These are phyloP conservation scores for Euptelea pleiosperma DNA, from an alignment of 164 flowering plant species.

Conservation along the genomic window DNA sequence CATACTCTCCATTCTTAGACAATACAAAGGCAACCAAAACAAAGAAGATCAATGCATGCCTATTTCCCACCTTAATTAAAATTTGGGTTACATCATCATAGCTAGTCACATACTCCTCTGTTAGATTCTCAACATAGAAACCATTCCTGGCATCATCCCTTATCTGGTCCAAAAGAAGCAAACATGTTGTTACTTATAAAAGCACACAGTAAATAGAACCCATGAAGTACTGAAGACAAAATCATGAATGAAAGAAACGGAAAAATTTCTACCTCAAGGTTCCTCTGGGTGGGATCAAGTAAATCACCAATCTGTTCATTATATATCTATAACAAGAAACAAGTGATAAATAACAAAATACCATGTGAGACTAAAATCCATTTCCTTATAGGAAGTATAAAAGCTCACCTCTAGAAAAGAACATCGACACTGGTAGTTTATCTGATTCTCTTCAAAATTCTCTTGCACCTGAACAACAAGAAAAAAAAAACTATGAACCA, in stretches of 20 bases:
- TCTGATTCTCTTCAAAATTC: slow-evolving; percentile 50
- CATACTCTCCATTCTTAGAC: too few relatives aligned
- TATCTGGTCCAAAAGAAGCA: slow-evolving; percentile 44
- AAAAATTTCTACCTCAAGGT: slow-evolving; percentile 61
- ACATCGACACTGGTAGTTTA: slow-evolving; percentile 91
- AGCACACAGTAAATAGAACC: neutral
- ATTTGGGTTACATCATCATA: slow-evolving; percentile 82
- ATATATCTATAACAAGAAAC: slow-evolving; percentile 49
- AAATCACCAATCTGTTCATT: slow-evolving; percentile 87
- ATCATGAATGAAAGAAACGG: neutral
- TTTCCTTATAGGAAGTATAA: neutral
- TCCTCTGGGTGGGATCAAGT: slow-evolving; percentile 80
- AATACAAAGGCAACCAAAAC: neutral
- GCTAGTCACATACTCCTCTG: slow-evolving; percentile 77
- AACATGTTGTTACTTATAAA: slow-evolving; percentile 7
- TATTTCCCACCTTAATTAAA: slow-evolving; percentile 69
- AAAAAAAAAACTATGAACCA: neutral
- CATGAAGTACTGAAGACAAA: neutral
- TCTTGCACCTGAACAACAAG: slow-evolving; percentile 49
- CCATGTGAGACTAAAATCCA: neutral
- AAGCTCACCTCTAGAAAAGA: slow-evolving; percentile 85
- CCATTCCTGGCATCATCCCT: slow-evolving; percentile 82
- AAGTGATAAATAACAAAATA: neutral
- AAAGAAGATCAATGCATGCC: neutral
- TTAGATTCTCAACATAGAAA: slow-evolving; percentile 75